Base-by-base conservation (phyloP, 2,329 filamentous ascomycete species). In the Geosmithia flava region DNA sequence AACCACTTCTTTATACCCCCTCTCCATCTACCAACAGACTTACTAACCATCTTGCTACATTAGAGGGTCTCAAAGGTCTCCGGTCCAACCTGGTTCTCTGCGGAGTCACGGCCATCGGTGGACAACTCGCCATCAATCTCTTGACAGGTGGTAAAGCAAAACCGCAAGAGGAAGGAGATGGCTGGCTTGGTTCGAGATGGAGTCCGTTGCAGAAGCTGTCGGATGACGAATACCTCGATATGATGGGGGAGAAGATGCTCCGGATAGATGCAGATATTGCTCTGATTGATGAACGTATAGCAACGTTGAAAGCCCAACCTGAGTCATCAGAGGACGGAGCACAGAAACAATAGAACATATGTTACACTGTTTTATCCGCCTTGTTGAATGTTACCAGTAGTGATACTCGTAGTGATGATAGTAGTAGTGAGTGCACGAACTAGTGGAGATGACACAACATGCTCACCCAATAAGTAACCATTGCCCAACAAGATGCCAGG, bases 231-330 rank as follows among this genome's bases (percentile, higher is more conserved):
- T 93, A 93, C 58, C 75, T 76, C 50, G 66, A 73, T 1, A 80
- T 88, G 66, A 69, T 93, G 57, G 69, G 73, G 29, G 84, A 90
- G 60, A 87, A 83, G 64, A 66, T 88, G 41, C 61, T 91, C 23
- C 74, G 71, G 52, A 67, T 91, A 3, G 83, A 93, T 53, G 84
- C 78, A 1, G 84, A 91, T 52, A 88, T 93, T 62, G 81, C 85
- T 0, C 62, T 93, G 5, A 71, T 91, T 37, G 85, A 93, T 56
- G 87, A 91, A 48, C 80, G 79, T 57, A 86, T 93, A 54, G 74
- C 59, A 1, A 62, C 65, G 43, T 47, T 71, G 19, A 53, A 55
- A 48, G 8, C 33, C 39, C 33, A 20, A 45, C n/a, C 37, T 8
- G n/a, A 20, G 39, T 11, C 15, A 37, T 11, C 23, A 13, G 33